Percentiles rank a stretch among this genome's conserved stretches.
Conservation (phyloP, 805 yeast species). For the Saccharomycopsis malanga region DNA sequence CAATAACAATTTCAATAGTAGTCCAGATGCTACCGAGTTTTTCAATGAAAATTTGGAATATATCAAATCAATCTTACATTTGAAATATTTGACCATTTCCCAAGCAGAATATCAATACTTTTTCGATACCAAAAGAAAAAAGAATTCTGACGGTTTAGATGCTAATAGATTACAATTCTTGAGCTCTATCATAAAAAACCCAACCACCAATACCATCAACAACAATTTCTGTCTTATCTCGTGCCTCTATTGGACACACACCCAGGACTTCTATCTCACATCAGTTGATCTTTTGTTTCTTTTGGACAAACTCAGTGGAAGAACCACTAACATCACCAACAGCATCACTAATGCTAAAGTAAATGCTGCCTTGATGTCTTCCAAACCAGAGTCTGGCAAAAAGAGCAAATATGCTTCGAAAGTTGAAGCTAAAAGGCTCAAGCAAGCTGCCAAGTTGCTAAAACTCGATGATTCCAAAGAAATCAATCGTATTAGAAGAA, state of each 20-base stretch:
- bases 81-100: slow-evolving; percentile 16
- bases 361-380: neutral
- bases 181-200: slow-evolving; percentile 31
- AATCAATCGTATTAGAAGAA: slow-evolving; percentile 55
- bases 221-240: slow-evolving; percentile 38
- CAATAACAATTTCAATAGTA: neutral
- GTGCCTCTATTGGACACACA: slow-evolving; percentile 48
- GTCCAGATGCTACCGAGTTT: neutral
- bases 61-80: slow-evolving; percentile 15
- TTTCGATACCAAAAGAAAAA: slow-evolving; percentile 26
- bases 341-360: slow-evolving; percentile 5
- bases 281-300: slow-evolving; percentile 51
- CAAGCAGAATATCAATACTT: slow-evolving; percentile 24
- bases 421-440: slow-evolving; percentile 9
- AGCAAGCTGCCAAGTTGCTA: slow-evolving; percentile 16
- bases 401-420: slow-evolving; percentile 8
- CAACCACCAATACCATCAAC: slow-evolving; percentile 28
- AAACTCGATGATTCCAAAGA: slow-evolving; percentile 44
- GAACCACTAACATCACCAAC: slow-evolving; percentile 18
- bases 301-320: slow-evolving; percentile 34
- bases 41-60: slow-evolving; percentile 18
- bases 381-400: neutral
- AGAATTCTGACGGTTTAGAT: neutral
- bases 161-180: slow-evolving; percentile 18
- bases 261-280: slow-evolving; percentile 41